Base-by-base conservation (phyloP, 2,329 filamentous ascomycete genomes). In the Akanthomyces muscarius region DNA sequence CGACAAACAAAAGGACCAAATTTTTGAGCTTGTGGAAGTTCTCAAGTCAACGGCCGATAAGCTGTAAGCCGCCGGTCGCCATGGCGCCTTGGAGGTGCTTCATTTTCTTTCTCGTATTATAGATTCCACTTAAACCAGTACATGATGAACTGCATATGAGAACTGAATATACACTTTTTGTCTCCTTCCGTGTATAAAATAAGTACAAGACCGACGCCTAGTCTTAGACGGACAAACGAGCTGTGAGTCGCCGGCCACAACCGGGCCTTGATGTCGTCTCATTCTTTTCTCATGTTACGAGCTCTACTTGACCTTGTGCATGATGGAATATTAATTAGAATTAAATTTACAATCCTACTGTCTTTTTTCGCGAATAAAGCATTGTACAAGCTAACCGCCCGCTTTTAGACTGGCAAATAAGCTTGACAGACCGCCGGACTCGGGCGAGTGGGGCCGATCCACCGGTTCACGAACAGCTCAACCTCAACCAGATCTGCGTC, bases 391-490 rank as follows among this genome's bases (percentile, higher is more conserved):
- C 21, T 45, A 33, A 42, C 28, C 30, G 4, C 14, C 44, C 28
- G 14, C 45, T 38, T 47, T 21, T 41, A 25, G 18, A 3, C 11
- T 3, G 53, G 28, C 38, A 45, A 58, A 36, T 11, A 36, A 36
- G 33, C 30, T 30, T 33, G 38, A 18, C 5, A 28, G n/a, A 42
- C n/a, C 44, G 38, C 38, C 23, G 57, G 30, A 38, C 44, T 60
- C 48, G 36, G 57, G 23, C 18, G 38, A 44, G 58, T 61, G 58
- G 58, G 58, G 58, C 50, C 58, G 58, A 54, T 61, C 58, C 58
- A 61, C 58, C 47, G 42, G n/a, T 33, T 59, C 23, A n/a, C 28
- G 21, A 50, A 59, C 14, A 41, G 48, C 57, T 60, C 48, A 54
- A 54, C 28, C 58, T 59, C 28, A 41, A 28, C 41, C 30, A 38